These are phyloP conservation scores for Stagonosporopsis tanaceti DNA, from an alignment of 2,329 filamentous ascomycete species.

Conservation along the genomic window DNA sequence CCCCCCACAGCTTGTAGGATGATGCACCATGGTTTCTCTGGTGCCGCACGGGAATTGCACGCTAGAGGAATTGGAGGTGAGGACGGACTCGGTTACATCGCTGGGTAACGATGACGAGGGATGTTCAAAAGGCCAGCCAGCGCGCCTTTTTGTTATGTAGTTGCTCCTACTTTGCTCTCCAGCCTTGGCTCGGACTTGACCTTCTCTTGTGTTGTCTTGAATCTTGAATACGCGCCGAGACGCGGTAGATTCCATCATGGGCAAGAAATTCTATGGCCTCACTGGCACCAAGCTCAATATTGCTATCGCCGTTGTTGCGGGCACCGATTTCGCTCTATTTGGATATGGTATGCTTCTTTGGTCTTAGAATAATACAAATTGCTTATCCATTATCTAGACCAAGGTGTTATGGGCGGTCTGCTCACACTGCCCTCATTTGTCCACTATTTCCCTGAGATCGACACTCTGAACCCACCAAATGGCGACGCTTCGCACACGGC, in stretches of 20 bases:
- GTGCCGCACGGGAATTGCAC: conserved; percentile 8
- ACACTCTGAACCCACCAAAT: conserved; percentile 47
- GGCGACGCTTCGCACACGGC: conserved; percentile 47
- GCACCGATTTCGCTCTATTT: conserved; percentile 72
- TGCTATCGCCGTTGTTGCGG: conserved; percentile 75
- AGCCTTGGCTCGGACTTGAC: conserved; percentile 4
- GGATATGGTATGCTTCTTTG: conserved; percentile 66
- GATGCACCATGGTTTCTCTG: conserved; percentile 12
- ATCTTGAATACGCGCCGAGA: conserved; percentile 13
- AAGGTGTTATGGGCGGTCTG: conserved; percentile 68
- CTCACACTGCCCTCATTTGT: conserved; percentile 72
- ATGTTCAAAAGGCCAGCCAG: conserved; percentile 13
- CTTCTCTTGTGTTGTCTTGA: conserved; percentile 1
- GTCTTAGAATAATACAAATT: neutral
- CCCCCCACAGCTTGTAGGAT: conserved; percentile 3
- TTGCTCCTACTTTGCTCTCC: conserved; percentile 4
- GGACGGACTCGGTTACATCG: conserved; percentile 12
- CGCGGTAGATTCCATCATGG: conserved; percentile 8
- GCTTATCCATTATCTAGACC: conserved; percentile 25
- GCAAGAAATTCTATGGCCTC: conserved; percentile 67
- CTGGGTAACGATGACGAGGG: conserved; percentile 3
- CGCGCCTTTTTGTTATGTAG: conserved; percentile 2
- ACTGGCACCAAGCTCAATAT: conserved; percentile 69
- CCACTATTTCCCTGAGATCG: conserved; percentile 51
- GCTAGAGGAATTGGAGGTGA: conserved; percentile 11